Evolutionary conservation across 2,329 filamentous ascomycete genomes (phyloP).

Genomic region (Fusarium vanettenii): DNA sequence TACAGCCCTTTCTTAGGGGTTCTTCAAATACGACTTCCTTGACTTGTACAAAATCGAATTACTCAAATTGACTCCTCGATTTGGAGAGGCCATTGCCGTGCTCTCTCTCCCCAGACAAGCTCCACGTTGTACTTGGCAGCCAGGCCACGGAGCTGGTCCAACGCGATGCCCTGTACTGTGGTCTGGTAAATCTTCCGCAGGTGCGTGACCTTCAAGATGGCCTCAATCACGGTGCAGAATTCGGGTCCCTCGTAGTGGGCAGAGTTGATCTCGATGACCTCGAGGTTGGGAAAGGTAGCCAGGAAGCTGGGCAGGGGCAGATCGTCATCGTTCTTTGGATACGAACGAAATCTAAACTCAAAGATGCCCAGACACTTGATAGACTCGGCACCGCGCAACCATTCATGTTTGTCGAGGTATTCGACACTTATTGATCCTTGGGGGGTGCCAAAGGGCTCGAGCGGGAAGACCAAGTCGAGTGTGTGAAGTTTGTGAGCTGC

Average conservation of each 20-base stretch:
- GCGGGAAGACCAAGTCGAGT: slow-evolving; percentile 52
- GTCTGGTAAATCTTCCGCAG: slow-evolving; percentile 50
- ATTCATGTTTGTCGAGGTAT: slow-evolving; percentile 48
- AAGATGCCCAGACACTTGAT: slow-evolving; percentile 51
- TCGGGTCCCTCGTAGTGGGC: slow-evolving; percentile 45
- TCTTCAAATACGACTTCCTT: not conserved
- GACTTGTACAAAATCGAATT: not conserved
- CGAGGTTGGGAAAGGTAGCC: slow-evolving; percentile 51
- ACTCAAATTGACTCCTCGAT: slow-evolving; percentile 26
- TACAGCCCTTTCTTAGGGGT: not conserved
- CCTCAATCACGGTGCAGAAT: slow-evolving; percentile 45
- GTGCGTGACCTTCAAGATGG: slow-evolving; percentile 46
- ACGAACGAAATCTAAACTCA: slow-evolving; percentile 48
- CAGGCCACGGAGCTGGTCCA: slow-evolving; percentile 46
- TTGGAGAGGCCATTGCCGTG: slow-evolving; percentile 47
- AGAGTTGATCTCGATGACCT: slow-evolving; percentile 50
- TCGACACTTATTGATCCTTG: slow-evolving; percentile 42
- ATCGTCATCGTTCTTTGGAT: slow-evolving; percentile 44
- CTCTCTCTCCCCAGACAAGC: slow-evolving; percentile 46
- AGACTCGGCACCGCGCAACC: slow-evolving; percentile 49
- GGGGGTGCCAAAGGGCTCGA: slow-evolving; percentile 34
- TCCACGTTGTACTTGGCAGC: slow-evolving; percentile 41
- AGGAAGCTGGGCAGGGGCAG: slow-evolving; percentile 50
- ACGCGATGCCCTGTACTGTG: slow-evolving; percentile 43
- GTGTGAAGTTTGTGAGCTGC: slow-evolving; percentile 45